These are phyloP conservation scores for Niebla homalea DNA, from an alignment of 495 filamentous ascomycete genomes.

Conservation along the genomic window DNA sequence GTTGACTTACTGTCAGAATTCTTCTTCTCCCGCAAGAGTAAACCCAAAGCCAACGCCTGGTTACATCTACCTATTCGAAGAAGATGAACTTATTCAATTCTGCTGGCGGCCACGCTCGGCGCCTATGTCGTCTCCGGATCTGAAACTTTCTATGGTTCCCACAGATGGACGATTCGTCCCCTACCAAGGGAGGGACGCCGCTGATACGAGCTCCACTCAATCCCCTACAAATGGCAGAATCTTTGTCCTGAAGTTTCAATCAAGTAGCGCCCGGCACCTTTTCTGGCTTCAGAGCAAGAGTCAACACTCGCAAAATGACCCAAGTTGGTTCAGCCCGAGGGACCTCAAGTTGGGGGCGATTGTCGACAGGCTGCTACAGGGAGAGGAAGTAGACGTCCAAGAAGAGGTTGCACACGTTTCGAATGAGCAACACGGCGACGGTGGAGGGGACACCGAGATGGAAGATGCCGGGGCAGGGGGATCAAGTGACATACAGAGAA, in stretches of 20 bases:
- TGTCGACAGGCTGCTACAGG: constrained; percentile 70
- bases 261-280: constrained; percentile 79
- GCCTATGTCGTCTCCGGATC: constrained; percentile 51
- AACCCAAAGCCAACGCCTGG: constrained; percentile 58
- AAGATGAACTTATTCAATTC: constrained; percentile 93
- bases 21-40: constrained; percentile 49
- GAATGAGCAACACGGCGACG: constrained; percentile 32
- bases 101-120: constrained; percentile 74
- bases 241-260: constrained; percentile 86
- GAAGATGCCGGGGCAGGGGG: constrained; percentile 58
- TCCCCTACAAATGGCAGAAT: constrained; percentile 73
- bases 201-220: constrained; percentile 30
- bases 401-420: constrained; percentile 56
- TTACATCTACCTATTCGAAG: constrained; percentile 84
- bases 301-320: constrained; percentile 60
- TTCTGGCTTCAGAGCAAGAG: constrained; percentile 93
- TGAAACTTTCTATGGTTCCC: constrained; percentile 86
- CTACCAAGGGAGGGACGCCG: constrained; percentile 44
- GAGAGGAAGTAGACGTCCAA: constrained; percentile 77
- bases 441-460: constrained; percentile 66
- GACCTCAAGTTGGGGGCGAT: constrained; percentile 73
- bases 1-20: constrained; percentile 29
- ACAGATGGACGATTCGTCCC: constrained; percentile 72
- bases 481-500: constrained; percentile 26
- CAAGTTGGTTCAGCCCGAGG: constrained; percentile 64